A percentile compares a stretch with the other conserved stretches of the same genome.
Conservation (phyloP, 768 basidiomycete species). For the Tephrocybe rancida region DNA sequence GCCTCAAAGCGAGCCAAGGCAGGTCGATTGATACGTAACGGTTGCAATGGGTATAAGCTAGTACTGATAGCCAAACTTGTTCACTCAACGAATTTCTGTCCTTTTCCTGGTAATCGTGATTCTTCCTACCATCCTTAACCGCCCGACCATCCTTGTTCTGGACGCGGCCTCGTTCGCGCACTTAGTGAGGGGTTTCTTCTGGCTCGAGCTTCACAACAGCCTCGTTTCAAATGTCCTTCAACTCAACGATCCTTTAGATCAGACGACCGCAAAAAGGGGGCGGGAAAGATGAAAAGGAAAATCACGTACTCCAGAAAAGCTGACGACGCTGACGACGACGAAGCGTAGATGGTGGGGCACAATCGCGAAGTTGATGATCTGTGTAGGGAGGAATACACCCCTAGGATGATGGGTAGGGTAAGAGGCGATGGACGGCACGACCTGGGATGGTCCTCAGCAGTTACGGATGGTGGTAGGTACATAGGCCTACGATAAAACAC, state of each 20-base stretch:
- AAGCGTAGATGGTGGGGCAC: slow-evolving; percentile 81
- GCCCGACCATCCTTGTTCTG: no score
- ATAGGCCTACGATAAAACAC: slow-evolving; percentile 50
- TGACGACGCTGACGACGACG: slow-evolving; percentile 74
- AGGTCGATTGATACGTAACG: no score
- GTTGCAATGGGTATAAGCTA: no score
- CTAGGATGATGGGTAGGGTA: slow-evolving; percentile 27
- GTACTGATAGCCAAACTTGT: no score
- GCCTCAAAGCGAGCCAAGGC: no score
- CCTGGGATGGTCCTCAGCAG: slow-evolving; percentile 55
- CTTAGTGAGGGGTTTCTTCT: no score
- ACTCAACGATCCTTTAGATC: neutral
- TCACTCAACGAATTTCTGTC: no score
- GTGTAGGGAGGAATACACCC: slow-evolving; percentile 77
- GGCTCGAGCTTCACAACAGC: no score
- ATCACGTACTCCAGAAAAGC: slow-evolving; percentile 79
- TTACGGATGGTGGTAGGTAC: slow-evolving; percentile 74
- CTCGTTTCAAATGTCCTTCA: no score
- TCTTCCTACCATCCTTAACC: no score
- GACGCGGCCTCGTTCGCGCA: no score
- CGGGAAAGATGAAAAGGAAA: neutral
- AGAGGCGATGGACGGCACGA: neutral
- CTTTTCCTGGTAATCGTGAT: no score
- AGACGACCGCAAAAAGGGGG: neutral
- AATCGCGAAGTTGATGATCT: slow-evolving; percentile 76